Base-by-base conservation (phyloP, 2,329 filamentous ascomycete genomes). In the Pestalotiopsis sp. region DNA sequence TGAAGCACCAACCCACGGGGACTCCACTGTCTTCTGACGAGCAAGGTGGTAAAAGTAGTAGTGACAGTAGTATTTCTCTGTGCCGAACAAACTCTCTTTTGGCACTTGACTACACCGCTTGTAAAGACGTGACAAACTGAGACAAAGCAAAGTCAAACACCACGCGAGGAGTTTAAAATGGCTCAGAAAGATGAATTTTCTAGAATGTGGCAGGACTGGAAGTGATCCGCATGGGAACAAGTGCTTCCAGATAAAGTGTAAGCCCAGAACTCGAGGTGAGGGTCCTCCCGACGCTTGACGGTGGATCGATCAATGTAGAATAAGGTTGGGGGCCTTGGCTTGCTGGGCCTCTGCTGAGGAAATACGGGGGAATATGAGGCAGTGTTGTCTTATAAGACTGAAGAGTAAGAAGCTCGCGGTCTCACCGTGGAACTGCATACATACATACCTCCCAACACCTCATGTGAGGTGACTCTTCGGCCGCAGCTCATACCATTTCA, bases 1-100 rank as follows among this genome's bases (percentile, higher is more conserved):
- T 70, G 71, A 23, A 69, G 64, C 66, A 67, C 66, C 66, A 13
- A 68, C 31, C 31, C 31, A 36, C 31, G 7, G 31, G 31, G 68
- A 52, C 66, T 68, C 71, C 72, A 69, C 74, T 74, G 73, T 73
- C 73, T 71, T 69, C 64, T 66, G 66, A 66, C 64, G n/a, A 36
- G 38, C 58, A 64, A 49, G 39, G 62, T 56, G 4, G 36, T 17
- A n/a, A 12, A 23, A 31, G 38, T 6, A 62, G 59, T 23, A n/a
- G n/a, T 7, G 59, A 13, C 27, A 31, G 23, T 23, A 64, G n/a
- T n/a, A 36, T 49, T 17, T n/a, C 7, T 17, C 14, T 52, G 45
- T 52, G 45, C 31, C 56, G 36, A 66, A 61, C 31, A 52, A 52
- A 9, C 7, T n/a, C 45, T 52, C 64, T 58, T 60, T 60, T 52